Evolutionary conservation across 768 basidiomycete genomes (phyloP).

Genomic region (Rhodotorula taiwanensis): DNA sequence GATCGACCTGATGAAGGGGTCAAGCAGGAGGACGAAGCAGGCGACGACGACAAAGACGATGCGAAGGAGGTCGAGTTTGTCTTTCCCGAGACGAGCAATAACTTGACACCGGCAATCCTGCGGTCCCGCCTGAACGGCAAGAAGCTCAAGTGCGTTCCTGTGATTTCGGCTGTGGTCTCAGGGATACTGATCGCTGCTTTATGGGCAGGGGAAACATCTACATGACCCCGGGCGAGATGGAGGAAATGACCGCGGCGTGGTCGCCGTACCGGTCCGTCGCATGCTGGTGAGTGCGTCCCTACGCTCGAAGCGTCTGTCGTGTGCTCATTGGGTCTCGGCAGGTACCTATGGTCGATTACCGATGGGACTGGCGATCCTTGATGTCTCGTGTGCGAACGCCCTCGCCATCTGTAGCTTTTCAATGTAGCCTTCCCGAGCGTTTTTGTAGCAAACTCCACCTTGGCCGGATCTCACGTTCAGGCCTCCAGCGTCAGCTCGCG

Average conservation of each 20-base stretch:
- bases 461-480: no score
- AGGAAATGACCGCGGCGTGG: conserved; percentile 38
- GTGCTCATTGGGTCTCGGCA: background rate
- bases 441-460: no score
- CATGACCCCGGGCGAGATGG: conserved; percentile 38
- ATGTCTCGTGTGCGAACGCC: background rate
- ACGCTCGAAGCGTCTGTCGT: background rate
- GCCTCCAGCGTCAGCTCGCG: no score
- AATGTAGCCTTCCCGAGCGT: no score
- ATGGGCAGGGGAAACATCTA: conserved; percentile 36
- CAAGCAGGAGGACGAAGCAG: background rate
- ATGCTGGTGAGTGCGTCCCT: conserved; percentile 22
- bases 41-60: background rate
- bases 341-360: conserved; percentile 5
- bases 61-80: conserved; percentile 1
- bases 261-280: conserved; percentile 35
- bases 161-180: background rate
- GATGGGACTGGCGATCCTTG: conserved; percentile 5
- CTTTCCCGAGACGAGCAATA: conserved; percentile 31
- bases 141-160: conserved; percentile 37
- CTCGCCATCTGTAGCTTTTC: no score
- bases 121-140: conserved; percentile 33
- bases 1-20: background rate
- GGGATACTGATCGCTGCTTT: no score
- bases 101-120: conserved; percentile 22